Conservation (phyloP, 1,284 basidiomycete species). For the Cutaneotrichosporon sp. region DNA sequence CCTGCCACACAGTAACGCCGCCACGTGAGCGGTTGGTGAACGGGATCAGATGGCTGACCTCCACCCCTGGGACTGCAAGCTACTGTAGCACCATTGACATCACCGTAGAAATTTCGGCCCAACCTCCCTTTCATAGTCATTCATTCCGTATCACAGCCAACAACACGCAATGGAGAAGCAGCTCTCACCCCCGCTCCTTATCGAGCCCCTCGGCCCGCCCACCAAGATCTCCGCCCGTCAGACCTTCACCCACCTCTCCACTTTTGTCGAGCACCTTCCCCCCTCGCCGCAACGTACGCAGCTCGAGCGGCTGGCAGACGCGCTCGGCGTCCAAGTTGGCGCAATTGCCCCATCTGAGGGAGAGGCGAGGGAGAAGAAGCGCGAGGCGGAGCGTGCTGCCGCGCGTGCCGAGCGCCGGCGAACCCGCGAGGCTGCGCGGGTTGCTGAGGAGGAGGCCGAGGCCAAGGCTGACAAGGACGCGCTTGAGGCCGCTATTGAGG, state of each 20-base stretch:
- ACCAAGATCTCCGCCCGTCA: conserved; percentile 32
- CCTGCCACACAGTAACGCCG: conserved; percentile 1
- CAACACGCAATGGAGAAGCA: conserved; percentile 44
- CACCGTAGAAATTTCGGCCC: conserved; percentile 12
- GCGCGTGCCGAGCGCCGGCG: conserved; percentile 30
- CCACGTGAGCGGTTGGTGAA: neutral
- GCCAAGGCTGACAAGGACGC: conserved; percentile 28
- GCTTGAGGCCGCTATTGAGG: conserved; percentile 22
- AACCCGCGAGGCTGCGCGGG: conserved; percentile 27
- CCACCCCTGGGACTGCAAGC: neutral
- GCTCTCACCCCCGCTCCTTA: conserved; percentile 45
- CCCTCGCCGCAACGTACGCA: conserved; percentile 44
- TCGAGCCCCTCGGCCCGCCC: conserved; percentile 36
- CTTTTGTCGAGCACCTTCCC: conserved; percentile 34
- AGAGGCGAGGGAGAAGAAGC: conserved; percentile 37
- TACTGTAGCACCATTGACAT: neutral
- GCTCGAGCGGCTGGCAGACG: conserved; percentile 49
- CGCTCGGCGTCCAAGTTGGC: conserved; percentile 49
- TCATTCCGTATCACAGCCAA: neutral
- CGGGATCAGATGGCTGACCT: neutral
- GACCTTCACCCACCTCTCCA: conserved; percentile 38
- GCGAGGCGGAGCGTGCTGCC: conserved; percentile 30
- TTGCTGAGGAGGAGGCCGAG: conserved; percentile 15
- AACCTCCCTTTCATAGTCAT: neutral
- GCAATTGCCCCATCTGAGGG: conserved; percentile 40